Percentiles rank a stretch among this genome's conserved stretches.
These are phyloP conservation scores for Suillus lakei DNA, from an alignment of 768 basidiomycete species.

Conservation along the genomic window DNA sequence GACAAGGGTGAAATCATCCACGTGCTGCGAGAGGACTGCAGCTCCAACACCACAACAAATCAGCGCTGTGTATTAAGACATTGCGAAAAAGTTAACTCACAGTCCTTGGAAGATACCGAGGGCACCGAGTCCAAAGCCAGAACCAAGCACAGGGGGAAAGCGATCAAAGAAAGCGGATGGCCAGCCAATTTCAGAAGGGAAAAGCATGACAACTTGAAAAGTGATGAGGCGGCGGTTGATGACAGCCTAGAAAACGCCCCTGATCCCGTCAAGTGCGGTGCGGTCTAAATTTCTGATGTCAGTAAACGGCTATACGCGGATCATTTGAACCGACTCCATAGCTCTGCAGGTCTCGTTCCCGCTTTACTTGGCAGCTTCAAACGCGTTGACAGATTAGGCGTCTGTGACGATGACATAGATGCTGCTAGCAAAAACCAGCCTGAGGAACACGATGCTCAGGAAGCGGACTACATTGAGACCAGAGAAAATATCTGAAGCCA, in stretches of 20 bases:
- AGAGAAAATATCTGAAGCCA: conserved; percentile 61
- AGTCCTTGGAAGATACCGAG: conserved; percentile 88
- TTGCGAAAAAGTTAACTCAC: conserved; percentile 44
- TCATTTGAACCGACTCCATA: conserved; percentile 58
- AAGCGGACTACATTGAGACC: conserved; percentile 79
- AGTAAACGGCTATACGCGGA: neutral
- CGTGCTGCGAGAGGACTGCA: conserved; percentile 75
- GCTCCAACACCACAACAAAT: conserved; percentile 59
- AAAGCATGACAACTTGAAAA: conserved; percentile 79
- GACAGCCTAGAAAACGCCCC: conserved; percentile 91
- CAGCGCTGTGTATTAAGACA: conserved; percentile 10
- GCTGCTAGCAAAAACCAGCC: conserved; percentile 82
- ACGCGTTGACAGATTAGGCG: conserved; percentile 74
- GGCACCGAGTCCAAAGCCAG: conserved; percentile 83
- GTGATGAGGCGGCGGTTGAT: conserved; percentile 87
- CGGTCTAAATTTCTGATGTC: conserved; percentile 47
- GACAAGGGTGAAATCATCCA: conserved; percentile 88
- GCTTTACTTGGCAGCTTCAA: conserved; percentile 46
- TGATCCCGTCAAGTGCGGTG: conserved; percentile 90
- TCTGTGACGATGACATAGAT: conserved; percentile 76
- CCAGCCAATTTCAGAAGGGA: conserved; percentile 85
- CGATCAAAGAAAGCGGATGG: conserved; percentile 78
- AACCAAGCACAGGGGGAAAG: conserved; percentile 87
- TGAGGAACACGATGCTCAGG: conserved; percentile 77
- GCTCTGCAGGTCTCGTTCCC: conserved; percentile 62